phyloP scores from a whole-genome alignment of 2,329 filamentous ascomycete genomes.

The Monosporascus sp. region DNA sequence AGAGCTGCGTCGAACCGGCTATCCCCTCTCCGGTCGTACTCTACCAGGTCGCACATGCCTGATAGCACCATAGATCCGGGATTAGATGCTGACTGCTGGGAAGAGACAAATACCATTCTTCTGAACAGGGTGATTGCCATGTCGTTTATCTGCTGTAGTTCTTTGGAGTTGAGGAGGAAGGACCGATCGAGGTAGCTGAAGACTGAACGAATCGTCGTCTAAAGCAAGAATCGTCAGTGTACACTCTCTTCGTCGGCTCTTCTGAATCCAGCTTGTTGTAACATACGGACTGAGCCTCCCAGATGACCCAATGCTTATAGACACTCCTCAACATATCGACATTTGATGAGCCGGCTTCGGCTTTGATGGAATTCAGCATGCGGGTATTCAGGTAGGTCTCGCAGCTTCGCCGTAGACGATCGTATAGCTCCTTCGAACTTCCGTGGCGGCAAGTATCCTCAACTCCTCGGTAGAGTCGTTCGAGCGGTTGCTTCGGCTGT shows the following conservation, averaged over 20 bases:
- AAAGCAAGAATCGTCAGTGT: neutral
- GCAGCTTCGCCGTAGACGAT: slow-evolving; percentile 60
- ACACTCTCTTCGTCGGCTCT: no score
- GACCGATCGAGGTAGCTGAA: slow-evolving; percentile 94
- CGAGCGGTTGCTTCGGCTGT: slow-evolving; percentile 60
- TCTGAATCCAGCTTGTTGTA: neutral
- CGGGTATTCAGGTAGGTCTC: slow-evolving; percentile 60
- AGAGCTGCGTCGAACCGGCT: slow-evolving; percentile 55
- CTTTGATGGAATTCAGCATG: slow-evolving; percentile 51
- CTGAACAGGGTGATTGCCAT: slow-evolving; percentile 75
- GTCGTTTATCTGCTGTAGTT: slow-evolving; percentile 69
- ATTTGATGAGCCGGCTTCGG: slow-evolving; percentile 46
- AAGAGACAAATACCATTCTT: slow-evolving; percentile 43
- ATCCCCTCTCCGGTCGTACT: slow-evolving; percentile 60
- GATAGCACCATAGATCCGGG: slow-evolving; percentile 34
- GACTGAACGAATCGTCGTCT: slow-evolving; percentile 70
- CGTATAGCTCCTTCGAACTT: slow-evolving; percentile 62
- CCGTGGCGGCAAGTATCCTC: slow-evolving; percentile 86
- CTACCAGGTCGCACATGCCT: slow-evolving; percentile 73
- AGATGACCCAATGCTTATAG: slow-evolving; percentile 62
- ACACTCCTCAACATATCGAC: slow-evolving; percentile 58
- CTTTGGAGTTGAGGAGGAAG: slow-evolving; percentile 71
- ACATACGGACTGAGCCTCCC: slow-evolving; percentile 71
- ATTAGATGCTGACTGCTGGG: slow-evolving; percentile 17
- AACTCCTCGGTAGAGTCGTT: slow-evolving; percentile 83